Base-by-base conservation (phyloP, 805 yeast genomes). In the Candida nanaspora region DNA sequence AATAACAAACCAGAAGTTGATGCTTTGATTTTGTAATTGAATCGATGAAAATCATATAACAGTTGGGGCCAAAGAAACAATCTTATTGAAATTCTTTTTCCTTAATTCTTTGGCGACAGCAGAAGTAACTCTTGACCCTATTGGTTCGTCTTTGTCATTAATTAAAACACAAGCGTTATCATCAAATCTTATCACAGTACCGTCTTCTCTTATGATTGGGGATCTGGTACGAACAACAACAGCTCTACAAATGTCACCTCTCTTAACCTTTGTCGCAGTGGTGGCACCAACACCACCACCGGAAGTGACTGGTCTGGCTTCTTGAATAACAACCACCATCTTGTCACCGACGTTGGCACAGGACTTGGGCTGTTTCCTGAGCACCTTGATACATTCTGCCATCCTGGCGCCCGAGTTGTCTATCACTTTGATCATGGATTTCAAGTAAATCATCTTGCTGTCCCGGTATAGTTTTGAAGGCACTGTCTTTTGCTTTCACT, bases 141-240 rank as follows among this genome's bases (percentile, higher is more conserved):
- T 72, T 9, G 97, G 96, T 57, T 93, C 98, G 42, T 69, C 73
- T 55, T 81, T 84, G 65, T 91, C 91, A 68, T 93, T 89, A 46
- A 91, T 77, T 55, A 93, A 72, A 27, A 93, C 98, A 67, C 98
- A 89, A 1, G 98, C 98, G 61, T 91, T 93, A 64, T 93, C 98
- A 59, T 89, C 96, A 59, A 93, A 93, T 51, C 84, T 70, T 23
- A 93, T 74, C 19, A 78, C 78, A 2, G 95, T 74, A 3, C 98
- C 98, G 59, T 93, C 98, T 3, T 81, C 73, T 58, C 98, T 78
- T 53, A 73, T 72, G 46, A 76, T 76, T 41, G 78, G 77, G 35
- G 63, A 62, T 65, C 82, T 88, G 1, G 97, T 87, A 63, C 98
- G 81, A 16, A 89, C 97, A 33, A 93, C 84, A 25, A 93, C 91